Conservation (phyloP, 441 rosid species). For the Erodium chrysanthum region DNA sequence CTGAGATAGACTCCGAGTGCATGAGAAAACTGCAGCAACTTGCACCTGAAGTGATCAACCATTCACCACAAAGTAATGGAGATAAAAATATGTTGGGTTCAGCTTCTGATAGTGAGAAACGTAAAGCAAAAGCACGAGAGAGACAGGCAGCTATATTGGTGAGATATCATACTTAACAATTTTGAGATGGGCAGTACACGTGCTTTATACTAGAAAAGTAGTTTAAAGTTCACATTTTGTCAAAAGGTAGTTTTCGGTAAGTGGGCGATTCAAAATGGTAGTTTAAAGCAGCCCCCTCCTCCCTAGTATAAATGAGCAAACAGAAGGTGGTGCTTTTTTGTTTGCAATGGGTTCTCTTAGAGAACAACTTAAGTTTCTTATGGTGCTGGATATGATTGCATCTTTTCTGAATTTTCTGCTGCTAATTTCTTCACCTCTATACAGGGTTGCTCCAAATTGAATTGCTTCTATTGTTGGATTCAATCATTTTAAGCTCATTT, state of each 20-base stretch:
- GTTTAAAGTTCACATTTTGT: no score
- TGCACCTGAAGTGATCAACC: constrained; percentile 67
- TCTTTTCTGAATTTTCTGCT: background rate
- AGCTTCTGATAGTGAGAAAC: constrained; percentile 55
- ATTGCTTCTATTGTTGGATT: constrained; percentile 8
- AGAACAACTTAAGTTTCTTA: constrained; percentile 3
- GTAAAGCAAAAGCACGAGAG: constrained; percentile 85
- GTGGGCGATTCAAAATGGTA: no score
- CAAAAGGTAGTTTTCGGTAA: no score
- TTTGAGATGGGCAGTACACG: background rate
- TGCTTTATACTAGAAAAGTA: constrained; percentile 3
- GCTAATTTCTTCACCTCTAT: background rate
- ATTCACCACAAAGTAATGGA: constrained; percentile 26
- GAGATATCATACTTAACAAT: constrained; percentile 21
- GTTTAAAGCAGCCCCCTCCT: no score
- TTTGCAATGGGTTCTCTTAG: background rate
- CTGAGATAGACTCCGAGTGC: constrained; percentile 61
- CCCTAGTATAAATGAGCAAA: background rate
- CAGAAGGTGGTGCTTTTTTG: background rate
- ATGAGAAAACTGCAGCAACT: constrained; percentile 54
- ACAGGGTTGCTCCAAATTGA: background rate
- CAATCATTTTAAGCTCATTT: constrained; percentile 16
- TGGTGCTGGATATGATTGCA: background rate
- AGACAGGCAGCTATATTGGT: constrained; percentile 95
- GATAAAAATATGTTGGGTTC: constrained; percentile 31